Conservation (phyloP, 441 rosid genomes). For the Mallotus repandus region DNA sequence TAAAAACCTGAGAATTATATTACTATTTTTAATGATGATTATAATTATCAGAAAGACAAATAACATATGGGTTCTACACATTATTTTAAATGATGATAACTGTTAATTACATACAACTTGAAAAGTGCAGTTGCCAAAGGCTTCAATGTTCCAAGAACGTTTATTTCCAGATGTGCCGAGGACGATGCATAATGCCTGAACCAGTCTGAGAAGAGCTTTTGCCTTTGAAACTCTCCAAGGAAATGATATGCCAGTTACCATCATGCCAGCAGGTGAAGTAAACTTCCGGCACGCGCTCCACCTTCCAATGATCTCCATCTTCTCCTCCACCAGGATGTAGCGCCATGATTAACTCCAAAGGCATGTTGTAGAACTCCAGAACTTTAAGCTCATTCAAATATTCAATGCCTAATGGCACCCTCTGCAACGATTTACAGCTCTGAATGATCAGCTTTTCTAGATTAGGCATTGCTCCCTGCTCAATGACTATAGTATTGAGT, state of each 20-base stretch:
- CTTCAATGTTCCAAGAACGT: too few relatives aligned
- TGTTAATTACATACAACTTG: too few relatives aligned
- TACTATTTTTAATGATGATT: too few relatives aligned
- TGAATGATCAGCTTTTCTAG: slow-evolving; percentile 38
- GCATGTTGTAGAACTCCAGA: slow-evolving; percentile 43
- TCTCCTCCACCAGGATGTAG: slow-evolving; percentile 30
- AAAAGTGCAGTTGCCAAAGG: neutral
- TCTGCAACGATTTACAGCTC: slow-evolving; percentile 35
- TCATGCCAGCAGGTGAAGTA: slow-evolving; percentile 34
- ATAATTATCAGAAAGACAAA: too few relatives aligned
- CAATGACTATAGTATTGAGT: slow-evolving; percentile 28
- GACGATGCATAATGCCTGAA: neutral
- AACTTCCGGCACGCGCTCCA: slow-evolving; percentile 39
- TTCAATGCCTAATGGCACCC: slow-evolving; percentile 44
- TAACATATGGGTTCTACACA: too few relatives aligned
- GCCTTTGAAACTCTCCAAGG: slow-evolving; percentile 30
- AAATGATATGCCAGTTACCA: slow-evolving; percentile 39
- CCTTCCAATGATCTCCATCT: slow-evolving; percentile 35
- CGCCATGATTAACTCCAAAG: slow-evolving; percentile 29
- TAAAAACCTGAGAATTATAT: too few relatives aligned
- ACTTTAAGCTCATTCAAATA: slow-evolving; percentile 33
- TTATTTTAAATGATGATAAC: too few relatives aligned
- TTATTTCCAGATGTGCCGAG: slow-evolving; percentile 14
- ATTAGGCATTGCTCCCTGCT: slow-evolving; percentile 39
- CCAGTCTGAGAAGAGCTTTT: slow-evolving; percentile 3